A percentile compares a stretch with the other conserved stretches of the same genome.
phyloP scores from a whole-genome alignment of 2,329 filamentous ascomycete genomes.

The Venturia pyrina region DNA sequence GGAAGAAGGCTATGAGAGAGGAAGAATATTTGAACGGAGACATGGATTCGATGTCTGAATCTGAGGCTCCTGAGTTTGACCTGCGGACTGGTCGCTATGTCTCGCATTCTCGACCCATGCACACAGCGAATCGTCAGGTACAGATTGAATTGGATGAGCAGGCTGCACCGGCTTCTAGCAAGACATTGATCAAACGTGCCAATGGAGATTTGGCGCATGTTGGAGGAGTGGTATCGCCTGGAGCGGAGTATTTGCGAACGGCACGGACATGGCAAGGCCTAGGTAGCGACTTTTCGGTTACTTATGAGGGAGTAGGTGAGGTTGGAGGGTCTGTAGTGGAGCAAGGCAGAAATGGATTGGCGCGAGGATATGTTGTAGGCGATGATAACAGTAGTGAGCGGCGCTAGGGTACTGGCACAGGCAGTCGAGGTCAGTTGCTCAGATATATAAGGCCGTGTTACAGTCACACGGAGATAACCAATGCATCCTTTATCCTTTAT shows the following conservation, averaged over 20 bases:
- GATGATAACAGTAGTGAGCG: not conserved
- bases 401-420: not conserved
- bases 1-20: not conserved
- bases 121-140: constrained; percentile 18
- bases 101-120: constrained; percentile 65
- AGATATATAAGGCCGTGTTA: not conserved
- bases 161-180: constrained; percentile 20
- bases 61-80: constrained; percentile 77
- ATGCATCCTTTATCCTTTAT: not conserved
- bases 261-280: constrained; percentile 86
- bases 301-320: constrained; percentile 46
- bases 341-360: constrained; percentile 78
- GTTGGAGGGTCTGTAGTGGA: constrained; percentile 58
- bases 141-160: constrained; percentile 17
- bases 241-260: constrained; percentile 74
- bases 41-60: constrained; percentile 55
- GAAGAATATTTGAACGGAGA: constrained; percentile 19
- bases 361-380: constrained; percentile 79
- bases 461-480: not conserved
- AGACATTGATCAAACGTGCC: constrained; percentile 52
- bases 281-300: constrained; percentile 68
- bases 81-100: constrained; percentile 78
- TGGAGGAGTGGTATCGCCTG: constrained; percentile 80
- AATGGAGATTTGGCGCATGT: constrained; percentile 69
- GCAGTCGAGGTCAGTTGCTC: not conserved